Base-by-base conservation (phyloP, 2,329 filamentous ascomycete species). In the Talaromyces sp. region DNA sequence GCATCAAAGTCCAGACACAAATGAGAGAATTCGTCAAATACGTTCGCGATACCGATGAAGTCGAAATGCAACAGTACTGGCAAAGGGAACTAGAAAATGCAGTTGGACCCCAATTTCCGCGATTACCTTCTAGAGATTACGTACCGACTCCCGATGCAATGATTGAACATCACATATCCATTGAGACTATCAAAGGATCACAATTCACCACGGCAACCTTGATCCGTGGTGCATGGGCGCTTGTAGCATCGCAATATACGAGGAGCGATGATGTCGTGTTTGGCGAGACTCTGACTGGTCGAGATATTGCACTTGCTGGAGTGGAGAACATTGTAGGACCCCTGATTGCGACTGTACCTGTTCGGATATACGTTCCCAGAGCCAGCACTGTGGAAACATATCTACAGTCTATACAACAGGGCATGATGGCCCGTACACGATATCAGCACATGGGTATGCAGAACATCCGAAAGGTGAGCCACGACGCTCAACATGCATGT, bases 401-500 rank as follows among this genome's bases (percentile, higher is more conserved):
- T 56, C 67, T 75, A 2, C 70, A 70, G 21, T 60, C 58, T 3
- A 67, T 75, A n/a, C 73, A 75, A 58, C 69, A 73, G 66, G 71
- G 63, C 37, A 68, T 63, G 67, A 73, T 64, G 46, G 67, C 75
- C 11, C 77, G 79, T 5, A 79, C 78, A 3, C 77, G 77, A 0
- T 79, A 81, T 63, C 79, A 82, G 65, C 81, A 82, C 60, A 76
- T 81, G 68, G 81, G 81, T 5, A 75, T 82, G 67, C 81, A 82
- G 65, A 76, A 81, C 48, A 82, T 83, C 63, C 72, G 80, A 42
- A 74, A 74, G 62, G 72, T 76, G 48, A 76, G 74, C 67, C 67
- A 64, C n/a, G 75, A 76, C 66, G 73, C 75, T 4, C 74, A 76
- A 31, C 69, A 74, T 60, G 75, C 75, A 21, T 75, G 73, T 25